These are phyloP conservation scores for Pythium aristosporum DNA, from an alignment of 352 stramenopile species.

Conservation along the genomic window DNA sequence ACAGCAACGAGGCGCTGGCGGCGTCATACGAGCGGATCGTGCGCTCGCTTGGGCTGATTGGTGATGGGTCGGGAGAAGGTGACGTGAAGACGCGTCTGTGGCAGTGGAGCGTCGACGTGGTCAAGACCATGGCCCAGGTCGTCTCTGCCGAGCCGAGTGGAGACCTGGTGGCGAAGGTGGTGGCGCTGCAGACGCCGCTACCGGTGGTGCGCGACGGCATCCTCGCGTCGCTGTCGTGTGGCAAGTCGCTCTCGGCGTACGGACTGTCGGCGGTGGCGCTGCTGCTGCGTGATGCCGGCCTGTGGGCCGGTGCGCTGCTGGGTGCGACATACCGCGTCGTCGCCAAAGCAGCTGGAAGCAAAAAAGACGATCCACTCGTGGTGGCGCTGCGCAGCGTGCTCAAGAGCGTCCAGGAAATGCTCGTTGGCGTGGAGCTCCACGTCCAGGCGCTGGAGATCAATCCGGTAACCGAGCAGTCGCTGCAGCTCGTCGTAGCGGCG, in stretches of 20 bases:
- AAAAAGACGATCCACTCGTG: slow-evolving; percentile 51
- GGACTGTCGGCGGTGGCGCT: slow-evolving; percentile 51
- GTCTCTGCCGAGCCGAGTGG: background rate
- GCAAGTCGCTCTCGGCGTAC: slow-evolving; percentile 42
- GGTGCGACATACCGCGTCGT: slow-evolving; percentile 40
- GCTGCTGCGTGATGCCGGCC: slow-evolving; percentile 54
- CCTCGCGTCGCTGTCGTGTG: slow-evolving; percentile 6
- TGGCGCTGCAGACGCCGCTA: slow-evolving; percentile 16
- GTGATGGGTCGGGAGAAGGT: slow-evolving; percentile 2
- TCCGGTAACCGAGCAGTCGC: background rate
- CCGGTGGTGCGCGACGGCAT: slow-evolving; percentile 20
- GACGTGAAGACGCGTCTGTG: slow-evolving; percentile 46
- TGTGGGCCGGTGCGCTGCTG: slow-evolving; percentile 54
- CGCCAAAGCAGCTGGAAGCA: slow-evolving; percentile 63
- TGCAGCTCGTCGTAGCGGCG: slow-evolving; percentile 4
- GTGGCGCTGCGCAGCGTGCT: slow-evolving; percentile 48
- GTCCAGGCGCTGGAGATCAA: slow-evolving; percentile 35
- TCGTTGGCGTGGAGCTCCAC: slow-evolving; percentile 38
- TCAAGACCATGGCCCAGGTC: slow-evolving; percentile 17
- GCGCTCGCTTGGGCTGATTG: slow-evolving; percentile 16
- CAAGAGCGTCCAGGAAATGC: slow-evolving; percentile 59
- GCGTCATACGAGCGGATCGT: slow-evolving; percentile 33
- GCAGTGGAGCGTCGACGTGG: slow-evolving; percentile 45
- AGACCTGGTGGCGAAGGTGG: slow-evolving; percentile 5
- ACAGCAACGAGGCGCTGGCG: slow-evolving; percentile 26